Percentiles rank a stretch among this genome's conserved stretches.
Conservation (phyloP, 1,284 basidiomycete genomes). For the Ceratobasidium sp. region DNA sequence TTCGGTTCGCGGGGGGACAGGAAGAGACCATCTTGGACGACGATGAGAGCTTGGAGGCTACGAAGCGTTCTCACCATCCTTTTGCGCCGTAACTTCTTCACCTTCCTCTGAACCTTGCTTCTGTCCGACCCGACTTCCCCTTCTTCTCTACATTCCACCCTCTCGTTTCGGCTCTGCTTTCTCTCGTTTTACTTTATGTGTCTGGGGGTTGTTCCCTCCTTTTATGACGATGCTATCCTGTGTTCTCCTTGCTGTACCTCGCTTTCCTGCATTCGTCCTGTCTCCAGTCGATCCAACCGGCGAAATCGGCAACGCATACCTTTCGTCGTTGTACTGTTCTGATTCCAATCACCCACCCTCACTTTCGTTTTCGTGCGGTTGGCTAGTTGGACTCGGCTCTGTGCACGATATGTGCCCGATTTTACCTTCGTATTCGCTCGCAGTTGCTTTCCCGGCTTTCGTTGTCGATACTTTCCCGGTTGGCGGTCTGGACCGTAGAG, state of each 20-base stretch:
- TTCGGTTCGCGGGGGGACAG: constrained; percentile 33
- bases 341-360: not conserved
- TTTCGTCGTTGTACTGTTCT: not conserved
- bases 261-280: not conserved
- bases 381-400: not conserved
- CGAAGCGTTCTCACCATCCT: constrained; percentile 37
- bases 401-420: not conserved
- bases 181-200: constrained; percentile 21
- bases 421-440: constrained; percentile 5
- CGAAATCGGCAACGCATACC: not conserved
- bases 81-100: constrained; percentile 21
- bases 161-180: not conserved
- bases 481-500: constrained; percentile 41
- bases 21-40: constrained; percentile 29
- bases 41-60: constrained; percentile 30
- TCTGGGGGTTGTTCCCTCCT: not conserved
- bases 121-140: not conserved
- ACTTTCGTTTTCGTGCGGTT: constrained; percentile 3
- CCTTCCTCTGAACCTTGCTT: not conserved
- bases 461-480: constrained; percentile 37
- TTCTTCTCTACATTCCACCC: not conserved
- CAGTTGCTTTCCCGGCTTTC: not conserved
- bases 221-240: constrained; percentile 3
- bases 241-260: not conserved
- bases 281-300: no score